Percentiles rank a stretch among this genome's conserved stretches.
phyloP scores from a whole-genome alignment of 768 basidiomycete genomes.

The Crassisporium funariophilum region DNA sequence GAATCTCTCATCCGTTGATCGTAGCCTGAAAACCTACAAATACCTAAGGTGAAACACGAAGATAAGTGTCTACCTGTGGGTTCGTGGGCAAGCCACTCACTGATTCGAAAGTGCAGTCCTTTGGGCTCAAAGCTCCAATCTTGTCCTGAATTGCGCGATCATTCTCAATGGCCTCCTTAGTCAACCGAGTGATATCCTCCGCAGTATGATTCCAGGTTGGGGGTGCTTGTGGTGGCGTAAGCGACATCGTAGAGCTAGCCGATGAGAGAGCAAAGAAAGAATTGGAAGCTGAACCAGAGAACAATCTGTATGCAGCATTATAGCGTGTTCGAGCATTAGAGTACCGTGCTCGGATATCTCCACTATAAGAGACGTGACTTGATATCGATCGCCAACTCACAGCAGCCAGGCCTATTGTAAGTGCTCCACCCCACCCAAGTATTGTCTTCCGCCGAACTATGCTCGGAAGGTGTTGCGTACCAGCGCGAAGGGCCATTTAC shows the following conservation, averaged over 20 bases:
- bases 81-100: constrained; percentile 40
- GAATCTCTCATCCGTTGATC: constrained; percentile 5
- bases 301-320: constrained; percentile 25
- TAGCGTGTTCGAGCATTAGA: constrained; percentile 24
- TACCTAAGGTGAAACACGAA: constrained; percentile 45
- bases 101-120: constrained; percentile 66
- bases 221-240: constrained; percentile 67
- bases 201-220: constrained; percentile 68
- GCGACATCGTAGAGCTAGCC: constrained; percentile 41
- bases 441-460: constrained; percentile 24
- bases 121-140: constrained; percentile 56
- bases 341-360: constrained; percentile 41
- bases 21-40: constrained; percentile 59
- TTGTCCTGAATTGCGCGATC: constrained; percentile 58
- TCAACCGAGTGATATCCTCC: constrained; percentile 57
- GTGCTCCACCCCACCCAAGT: constrained; percentile 40
- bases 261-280: constrained; percentile 29
- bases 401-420: constrained; percentile 43
- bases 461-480: constrained; percentile 25
- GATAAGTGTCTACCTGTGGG: constrained; percentile 6
- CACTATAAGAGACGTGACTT: constrained; percentile 31
- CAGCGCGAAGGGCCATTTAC: constrained; percentile 33
- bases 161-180: constrained; percentile 58
- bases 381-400: constrained; percentile 40
- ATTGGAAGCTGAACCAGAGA: constrained; percentile 32